phyloP scores from a whole-genome alignment of 495 filamentous ascomycete genomes.

The Viridothelium virens region DNA sequence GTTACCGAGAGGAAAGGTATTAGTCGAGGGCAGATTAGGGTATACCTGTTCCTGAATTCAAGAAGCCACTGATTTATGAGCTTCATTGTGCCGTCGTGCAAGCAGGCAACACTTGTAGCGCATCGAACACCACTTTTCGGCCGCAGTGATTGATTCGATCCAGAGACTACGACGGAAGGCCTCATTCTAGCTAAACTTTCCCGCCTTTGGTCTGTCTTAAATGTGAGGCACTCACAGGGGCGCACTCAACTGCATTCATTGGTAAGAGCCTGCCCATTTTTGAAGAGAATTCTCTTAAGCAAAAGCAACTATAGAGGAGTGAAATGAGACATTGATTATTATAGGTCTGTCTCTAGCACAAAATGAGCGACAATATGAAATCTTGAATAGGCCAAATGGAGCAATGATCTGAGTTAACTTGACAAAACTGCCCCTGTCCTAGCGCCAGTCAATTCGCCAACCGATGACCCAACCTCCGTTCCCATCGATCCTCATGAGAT shows the following conservation, averaged over 20 bases:
- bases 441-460: background rate
- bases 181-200: no score
- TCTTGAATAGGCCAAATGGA: background rate
- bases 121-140: no score
- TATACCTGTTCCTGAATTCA: no score
- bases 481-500: background rate
- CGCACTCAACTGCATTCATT: no score
- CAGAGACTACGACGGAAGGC: no score
- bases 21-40: background rate
- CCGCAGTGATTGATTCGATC: no score
- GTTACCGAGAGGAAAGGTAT: slow-evolving; percentile 11
- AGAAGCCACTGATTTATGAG: no score
- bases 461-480: background rate
- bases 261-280: no score
- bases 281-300: background rate
- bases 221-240: no score
- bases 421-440: background rate
- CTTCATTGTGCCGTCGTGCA: no score
- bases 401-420: background rate
- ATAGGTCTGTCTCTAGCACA: background rate
- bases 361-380: background rate
- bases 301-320: background rate
- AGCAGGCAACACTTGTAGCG: no score
- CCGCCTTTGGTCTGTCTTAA: no score
- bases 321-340: background rate